These are phyloP conservation scores for Dictyophora rubrovolvata DNA, from an alignment of 768 basidiomycete species.

Conservation along the genomic window DNA sequence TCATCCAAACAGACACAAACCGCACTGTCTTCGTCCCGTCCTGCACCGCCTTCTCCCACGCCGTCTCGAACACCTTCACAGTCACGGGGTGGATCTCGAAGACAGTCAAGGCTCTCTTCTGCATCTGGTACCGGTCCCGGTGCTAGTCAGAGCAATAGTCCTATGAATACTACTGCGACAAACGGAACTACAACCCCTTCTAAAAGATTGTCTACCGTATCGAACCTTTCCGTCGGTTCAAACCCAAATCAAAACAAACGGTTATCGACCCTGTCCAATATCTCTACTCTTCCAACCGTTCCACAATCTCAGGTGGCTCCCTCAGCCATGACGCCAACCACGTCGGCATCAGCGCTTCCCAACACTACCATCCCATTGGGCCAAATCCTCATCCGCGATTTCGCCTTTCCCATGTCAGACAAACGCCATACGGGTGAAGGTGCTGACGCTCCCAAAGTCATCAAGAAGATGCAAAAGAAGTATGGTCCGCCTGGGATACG, in stretches of 20 bases:
- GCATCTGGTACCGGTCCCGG: not conserved
- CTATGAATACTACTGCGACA: not conserved
- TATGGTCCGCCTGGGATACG: conserved; percentile 24
- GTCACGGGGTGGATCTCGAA: conserved; percentile 14
- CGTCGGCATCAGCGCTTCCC: conserved; percentile 12
- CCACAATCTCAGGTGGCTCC: not conserved
- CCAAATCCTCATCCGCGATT: conserved; percentile 41
- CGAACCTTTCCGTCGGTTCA: not conserved
- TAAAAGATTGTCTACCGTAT: not conserved
- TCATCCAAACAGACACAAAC: conserved; percentile 12
- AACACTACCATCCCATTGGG: not conserved
- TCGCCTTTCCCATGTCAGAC: conserved; percentile 32
- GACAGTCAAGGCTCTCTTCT: conserved; percentile 6
- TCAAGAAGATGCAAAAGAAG: conserved; percentile 12
- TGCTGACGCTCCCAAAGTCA: conserved; percentile 25
- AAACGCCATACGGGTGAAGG: conserved; percentile 34
- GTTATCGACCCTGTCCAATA: not conserved
- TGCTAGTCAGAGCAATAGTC: not conserved
- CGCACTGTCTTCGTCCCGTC: conserved; percentile 39
- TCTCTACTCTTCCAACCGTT: not conserved
- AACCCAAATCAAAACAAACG: not conserved
- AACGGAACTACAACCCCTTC: not conserved
- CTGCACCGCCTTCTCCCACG: conserved; percentile 28
- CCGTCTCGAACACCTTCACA: not conserved
- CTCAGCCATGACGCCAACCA: not conserved